Base-by-base conservation (phyloP, 2,329 filamentous ascomycete species). In the Dryadomyces quercus-mongolicae region DNA sequence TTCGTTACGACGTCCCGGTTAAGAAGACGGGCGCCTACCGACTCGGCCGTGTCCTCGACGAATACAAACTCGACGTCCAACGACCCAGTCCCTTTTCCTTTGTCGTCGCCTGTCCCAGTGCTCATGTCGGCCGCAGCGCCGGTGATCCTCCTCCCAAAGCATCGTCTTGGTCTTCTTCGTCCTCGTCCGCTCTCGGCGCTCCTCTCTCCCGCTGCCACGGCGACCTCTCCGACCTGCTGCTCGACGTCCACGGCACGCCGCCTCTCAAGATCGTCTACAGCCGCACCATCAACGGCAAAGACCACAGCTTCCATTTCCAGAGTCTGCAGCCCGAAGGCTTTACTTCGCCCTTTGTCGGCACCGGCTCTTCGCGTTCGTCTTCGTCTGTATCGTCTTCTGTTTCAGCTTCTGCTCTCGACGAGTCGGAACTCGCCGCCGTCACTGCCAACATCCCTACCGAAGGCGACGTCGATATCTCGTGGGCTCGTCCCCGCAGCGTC, bases 211-310 rank as follows among this genome's bases (percentile, higher is more conserved):
- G 87, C 63, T 98, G 93, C 67, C 81, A 85, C 53, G 88, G 88
- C 53, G 92, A 98, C 61, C 71, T 97, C 40, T 97, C 93, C 2
- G 82, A 95, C 63, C 73, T 97, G 48, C 80, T 84, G 18, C 74
- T 98, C 52, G 83, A 92, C 62, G 88, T 96, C 4, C 78, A 86
- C 60, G 93, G 93, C 18, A 94, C 90, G 0, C 88, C 94, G 2
- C 93, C 93, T 3, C 74, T 98, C 59, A 91, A 91, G 66, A 87
- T 98, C 61, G 88, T 88, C 62, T 98, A 98, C 69, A 93, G 88
- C 62, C 85, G 90, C 53, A 85, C 83, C 7, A 84, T 95, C 61
- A 95, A 97, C 61, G 82, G 83, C 57, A 85, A 87, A 59, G 83
- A 94, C 59, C 84, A 85, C 61, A 88, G 87, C 57, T 89, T 91